Base-by-base conservation (phyloP, 2,329 filamentous ascomycete species). In the Diaporthe eres region DNA sequence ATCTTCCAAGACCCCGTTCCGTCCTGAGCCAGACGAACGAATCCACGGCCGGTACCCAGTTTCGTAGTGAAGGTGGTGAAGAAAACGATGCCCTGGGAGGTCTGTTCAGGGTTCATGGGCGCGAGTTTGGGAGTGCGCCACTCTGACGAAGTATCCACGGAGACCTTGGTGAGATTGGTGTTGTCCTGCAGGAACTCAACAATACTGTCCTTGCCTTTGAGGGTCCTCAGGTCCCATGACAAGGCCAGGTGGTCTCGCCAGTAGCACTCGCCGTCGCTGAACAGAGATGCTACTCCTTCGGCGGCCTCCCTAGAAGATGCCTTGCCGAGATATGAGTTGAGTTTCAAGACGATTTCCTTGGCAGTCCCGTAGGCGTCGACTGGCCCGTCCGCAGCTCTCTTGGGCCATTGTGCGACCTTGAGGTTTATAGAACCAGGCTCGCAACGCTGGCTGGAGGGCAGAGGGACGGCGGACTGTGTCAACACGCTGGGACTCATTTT, bases 161-260 rank as follows among this genome's bases (percentile, higher is more conserved):
- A 80, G 0, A 92, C 74, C 17, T 83, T 84, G 13, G 82, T 83
- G 1, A 91, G 78, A 5, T 86, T 84, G 2, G 84, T 85, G 47
- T 86, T 81, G 60, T 61, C 74, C 51, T 80, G 75, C 0, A 90
- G 78, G 70, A 88, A 88, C 0, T 80, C 77, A 0, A 77, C 78
- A 51, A 91, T 86, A 37, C 83, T 82, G 0, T 80, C 78, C 0
- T 84, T 82, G 0, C 86, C 85, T n/a, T 88, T 84, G 0, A 89
- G 80, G 2, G 88, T 90, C 74, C 86, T 88, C 61, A 90, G 87
- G 55, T 88, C 86, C 90, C 90, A 92, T 0, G 89, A 86, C 1
- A 92, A 80, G 28, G 86, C 87, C 0, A 92, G 83, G 58, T 91
- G 89, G 78, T 92, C 90, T 12, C 90, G 86, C 90, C 90, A 92